These are phyloP conservation scores for Pisolithus thermaeus DNA, from an alignment of 1,284 basidiomycete genomes.

Conservation along the genomic window DNA sequence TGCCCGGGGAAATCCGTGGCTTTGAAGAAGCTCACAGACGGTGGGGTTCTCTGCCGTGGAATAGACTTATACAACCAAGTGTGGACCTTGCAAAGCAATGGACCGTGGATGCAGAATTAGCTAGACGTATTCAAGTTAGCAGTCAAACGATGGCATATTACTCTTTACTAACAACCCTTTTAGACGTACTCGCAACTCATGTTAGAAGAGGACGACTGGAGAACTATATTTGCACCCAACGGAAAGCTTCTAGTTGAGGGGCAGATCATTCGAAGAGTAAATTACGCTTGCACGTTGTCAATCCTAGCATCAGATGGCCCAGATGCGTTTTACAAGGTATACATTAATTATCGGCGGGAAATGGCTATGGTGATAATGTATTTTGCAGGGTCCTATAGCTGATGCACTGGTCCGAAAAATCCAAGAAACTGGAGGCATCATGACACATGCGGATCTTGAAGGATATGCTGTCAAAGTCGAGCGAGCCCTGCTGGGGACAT, in stretches of 20 bases:
- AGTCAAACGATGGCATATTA: neutral
- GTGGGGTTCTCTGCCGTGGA: constrained; percentile 82
- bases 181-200: constrained; percentile 59
- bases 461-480: constrained; percentile 69
- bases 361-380: constrained; percentile 7
- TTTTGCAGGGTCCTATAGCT: constrained; percentile 63
- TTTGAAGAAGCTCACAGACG: constrained; percentile 72
- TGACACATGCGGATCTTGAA: constrained; percentile 66
- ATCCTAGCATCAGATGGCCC: constrained; percentile 64
- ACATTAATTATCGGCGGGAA: constrained; percentile 21
- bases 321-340: constrained; percentile 69
- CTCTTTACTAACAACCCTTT: constrained; percentile 8
- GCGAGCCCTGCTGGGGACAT: constrained; percentile 72
- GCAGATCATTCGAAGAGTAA: constrained; percentile 63
- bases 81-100: constrained; percentile 73
- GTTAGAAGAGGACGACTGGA: constrained; percentile 76
- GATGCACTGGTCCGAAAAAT: constrained; percentile 67
- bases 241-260: constrained; percentile 70
- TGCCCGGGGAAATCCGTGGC: constrained; percentile 85
- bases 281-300: constrained; percentile 63
- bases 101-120: constrained; percentile 72
- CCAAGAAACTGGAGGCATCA: constrained; percentile 67
- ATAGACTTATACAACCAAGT: constrained; percentile 69
- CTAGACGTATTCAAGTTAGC: constrained; percentile 62
- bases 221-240: constrained; percentile 72